These are phyloP conservation scores for Ilyonectria destructans DNA, from an alignment of 2,329 filamentous ascomycete species.

Conservation along the genomic window DNA sequence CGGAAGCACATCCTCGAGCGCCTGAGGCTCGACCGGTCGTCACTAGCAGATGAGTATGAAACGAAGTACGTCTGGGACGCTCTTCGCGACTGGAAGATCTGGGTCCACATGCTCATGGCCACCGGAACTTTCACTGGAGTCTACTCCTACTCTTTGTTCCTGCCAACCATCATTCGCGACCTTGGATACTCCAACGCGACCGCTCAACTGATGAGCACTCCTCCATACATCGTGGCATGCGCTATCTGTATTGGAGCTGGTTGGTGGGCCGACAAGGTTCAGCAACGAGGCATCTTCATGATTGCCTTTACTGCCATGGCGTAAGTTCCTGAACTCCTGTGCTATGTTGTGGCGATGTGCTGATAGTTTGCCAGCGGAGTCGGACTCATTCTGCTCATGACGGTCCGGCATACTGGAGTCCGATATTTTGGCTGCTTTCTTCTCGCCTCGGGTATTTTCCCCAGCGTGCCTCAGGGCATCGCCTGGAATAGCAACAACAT, in stretches of 20 bases:
- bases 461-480: conserved; percentile 69
- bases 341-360: too few species aligned
- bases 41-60: conserved; percentile 71
- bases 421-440: conserved; percentile 67
- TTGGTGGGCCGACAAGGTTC: conserved; percentile 59
- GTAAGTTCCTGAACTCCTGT: conserved; percentile 43
- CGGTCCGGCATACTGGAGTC: conserved; percentile 48
- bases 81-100: conserved; percentile 72
- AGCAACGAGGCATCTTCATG: conserved; percentile 58
- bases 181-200: conserved; percentile 56
- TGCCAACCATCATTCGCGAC: conserved; percentile 56
- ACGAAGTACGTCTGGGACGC: conserved; percentile 70
- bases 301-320: conserved; percentile 54
- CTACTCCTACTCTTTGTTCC: conserved; percentile 58
- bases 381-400: too few species aligned
- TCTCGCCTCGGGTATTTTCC: conserved; percentile 61
- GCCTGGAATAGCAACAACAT: conserved; percentile 76
- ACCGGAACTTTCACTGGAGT: conserved; percentile 67
- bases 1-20: conserved; percentile 60
- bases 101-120: conserved; percentile 73
- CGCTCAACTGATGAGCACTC: conserved; percentile 58
- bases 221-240: conserved; percentile 57
- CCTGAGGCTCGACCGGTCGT: conserved; percentile 61
- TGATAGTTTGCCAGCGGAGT: conserved; percentile 35
- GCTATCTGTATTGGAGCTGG: conserved; percentile 58